A percentile compares a stretch with the other conserved stretches of the same genome.
Conservation (phyloP, 768 basidiomycete species). For the Leccinum ochraceum region DNA sequence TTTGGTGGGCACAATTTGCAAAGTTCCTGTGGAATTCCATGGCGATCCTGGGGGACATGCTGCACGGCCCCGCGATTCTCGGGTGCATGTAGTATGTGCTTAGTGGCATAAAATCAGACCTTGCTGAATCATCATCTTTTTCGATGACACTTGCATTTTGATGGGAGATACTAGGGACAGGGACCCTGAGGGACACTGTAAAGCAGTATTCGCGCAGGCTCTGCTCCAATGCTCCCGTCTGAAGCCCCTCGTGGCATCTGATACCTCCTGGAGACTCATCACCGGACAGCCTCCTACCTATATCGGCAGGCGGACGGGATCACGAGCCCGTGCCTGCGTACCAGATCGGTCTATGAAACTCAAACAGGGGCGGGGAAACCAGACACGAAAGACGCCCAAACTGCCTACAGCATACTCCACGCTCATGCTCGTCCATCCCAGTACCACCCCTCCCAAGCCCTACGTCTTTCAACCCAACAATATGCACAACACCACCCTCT, state of each 20-base stretch:
- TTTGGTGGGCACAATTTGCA: too few relatives aligned
- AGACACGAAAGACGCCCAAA: neutral
- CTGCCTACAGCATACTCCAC: conserved; percentile 6
- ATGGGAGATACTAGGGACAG: too few relatives aligned
- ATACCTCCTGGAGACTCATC: too few relatives aligned
- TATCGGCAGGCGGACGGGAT: neutral
- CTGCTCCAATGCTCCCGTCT: neutral
- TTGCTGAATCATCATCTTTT: too few relatives aligned
- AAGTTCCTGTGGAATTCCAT: too few relatives aligned
- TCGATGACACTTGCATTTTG: too few relatives aligned
- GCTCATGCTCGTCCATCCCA: neutral
- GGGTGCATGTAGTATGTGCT: too few relatives aligned
- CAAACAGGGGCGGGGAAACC: neutral
- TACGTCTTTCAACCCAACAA: conserved; percentile 14
- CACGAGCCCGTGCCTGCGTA: neutral
- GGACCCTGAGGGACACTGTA: too few relatives aligned
- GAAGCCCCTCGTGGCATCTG: neutral
- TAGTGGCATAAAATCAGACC: too few relatives aligned
- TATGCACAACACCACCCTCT: conserved; percentile 17
- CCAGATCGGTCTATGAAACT: neutral
- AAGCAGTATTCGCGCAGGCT: neutral
- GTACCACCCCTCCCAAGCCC: neutral
- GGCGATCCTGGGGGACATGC: too few relatives aligned
- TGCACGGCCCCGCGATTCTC: too few relatives aligned
- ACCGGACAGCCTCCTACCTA: neutral